Conservation (phyloP, 2,329 filamentous ascomycete species). For the Clarireedia homoeocarpa region DNA sequence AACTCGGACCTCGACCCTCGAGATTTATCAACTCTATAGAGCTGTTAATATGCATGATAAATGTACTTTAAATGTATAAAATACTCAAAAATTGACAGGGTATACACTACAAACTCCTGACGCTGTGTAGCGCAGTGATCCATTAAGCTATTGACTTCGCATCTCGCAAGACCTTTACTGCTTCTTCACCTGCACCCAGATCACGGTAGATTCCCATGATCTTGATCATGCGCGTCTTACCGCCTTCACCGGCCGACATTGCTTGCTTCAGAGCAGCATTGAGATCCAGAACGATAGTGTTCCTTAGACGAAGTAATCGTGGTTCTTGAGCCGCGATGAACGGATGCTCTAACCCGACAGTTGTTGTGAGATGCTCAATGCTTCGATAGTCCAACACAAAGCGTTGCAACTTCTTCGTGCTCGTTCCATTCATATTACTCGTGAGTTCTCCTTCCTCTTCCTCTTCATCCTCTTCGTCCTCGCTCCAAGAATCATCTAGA, state of each 20-base stretch:
- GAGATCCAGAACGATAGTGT: conserved; percentile 57
- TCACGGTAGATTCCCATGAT: conserved; percentile 53
- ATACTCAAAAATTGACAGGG: conserved; percentile 21
- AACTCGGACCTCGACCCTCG: conserved; percentile 48
- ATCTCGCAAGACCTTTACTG: conserved; percentile 40
- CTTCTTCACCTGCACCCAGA: conserved; percentile 51
- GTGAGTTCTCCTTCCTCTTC: conserved; percentile 23
- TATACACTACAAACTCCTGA: conserved; percentile 34
- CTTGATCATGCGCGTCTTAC: conserved; percentile 40
- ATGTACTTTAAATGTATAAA: conserved; percentile 34
- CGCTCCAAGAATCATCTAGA: conserved; percentile 27
- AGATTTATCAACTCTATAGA: conserved; percentile 41
- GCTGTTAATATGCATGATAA: conserved; percentile 7
- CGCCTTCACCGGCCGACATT: conserved; percentile 33
- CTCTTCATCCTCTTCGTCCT: conserved; percentile 34
- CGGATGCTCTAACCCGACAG: conserved; percentile 50
- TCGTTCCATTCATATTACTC: conserved; percentile 27
- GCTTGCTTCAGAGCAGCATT: conserved; percentile 54
- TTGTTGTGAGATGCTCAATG: conserved; percentile 42
- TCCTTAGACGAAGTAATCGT: conserved; percentile 48
- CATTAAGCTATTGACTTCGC: conserved; percentile 19
- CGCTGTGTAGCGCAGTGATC: conserved; percentile 32
- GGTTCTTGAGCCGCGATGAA: conserved; percentile 51
- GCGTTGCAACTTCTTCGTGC: conserved; percentile 36
- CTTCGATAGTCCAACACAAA: conserved; percentile 52